A percentile compares a stretch with the other conserved stretches of the same genome.
phyloP scores from a whole-genome alignment of 148 eudicot species.

The Nyssa sinensis region DNA sequence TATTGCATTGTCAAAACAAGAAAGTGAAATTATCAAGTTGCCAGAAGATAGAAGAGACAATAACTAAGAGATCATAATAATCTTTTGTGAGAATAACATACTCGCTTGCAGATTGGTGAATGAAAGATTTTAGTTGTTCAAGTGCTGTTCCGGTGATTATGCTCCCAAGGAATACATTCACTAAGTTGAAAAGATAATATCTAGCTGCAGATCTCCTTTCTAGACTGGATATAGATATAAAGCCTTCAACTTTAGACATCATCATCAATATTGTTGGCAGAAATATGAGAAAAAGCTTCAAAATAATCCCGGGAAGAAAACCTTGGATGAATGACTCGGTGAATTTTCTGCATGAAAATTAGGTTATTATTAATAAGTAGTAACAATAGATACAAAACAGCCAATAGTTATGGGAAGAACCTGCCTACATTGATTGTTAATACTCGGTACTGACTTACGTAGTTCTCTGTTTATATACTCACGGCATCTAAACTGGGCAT shows the following conservation, averaged over 20 bases:
- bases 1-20: background rate
- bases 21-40: background rate
- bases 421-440: background rate
- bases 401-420: too few relatives aligned
- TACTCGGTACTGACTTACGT: background rate
- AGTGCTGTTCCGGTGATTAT: conserved; percentile 78
- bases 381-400: background rate
- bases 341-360: conserved; percentile 48
- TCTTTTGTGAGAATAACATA: conserved; percentile 34
- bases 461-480: background rate
- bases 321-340: conserved; percentile 80
- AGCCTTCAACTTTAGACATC: conserved; percentile 95
- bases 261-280: conserved; percentile 90
- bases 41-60: background rate
- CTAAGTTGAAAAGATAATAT: conserved; percentile 87
- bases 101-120: conserved; percentile 54
- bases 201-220: conserved; percentile 91
- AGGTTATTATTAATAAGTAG: conserved; percentile 9
- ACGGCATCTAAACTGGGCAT: background rate
- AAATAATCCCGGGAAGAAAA: conserved; percentile 82
- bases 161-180: conserved; percentile 90
- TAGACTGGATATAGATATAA: conserved; percentile 56
- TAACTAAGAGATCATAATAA: background rate
- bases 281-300: conserved; percentile 90
- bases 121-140: conserved; percentile 60